Evolutionary conservation across 1,284 basidiomycete species (phyloP).

Genomic region (Ustilago loliicola): DNA sequence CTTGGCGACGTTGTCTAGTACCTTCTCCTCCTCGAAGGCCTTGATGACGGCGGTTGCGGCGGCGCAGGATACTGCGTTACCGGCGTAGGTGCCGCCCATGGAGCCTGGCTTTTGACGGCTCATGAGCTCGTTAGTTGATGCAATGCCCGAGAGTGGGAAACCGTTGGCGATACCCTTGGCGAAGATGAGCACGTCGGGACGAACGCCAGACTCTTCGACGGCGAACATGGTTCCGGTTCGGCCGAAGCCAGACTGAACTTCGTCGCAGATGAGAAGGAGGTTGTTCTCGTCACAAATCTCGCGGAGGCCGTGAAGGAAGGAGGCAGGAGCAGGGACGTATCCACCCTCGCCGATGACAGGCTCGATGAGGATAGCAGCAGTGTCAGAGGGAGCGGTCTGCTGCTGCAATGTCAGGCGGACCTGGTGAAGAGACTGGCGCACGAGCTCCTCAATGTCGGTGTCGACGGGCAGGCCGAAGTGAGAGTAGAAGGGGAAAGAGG

Average conservation of each 20-base stretch:
- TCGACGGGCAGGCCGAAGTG: conserved; percentile 79
- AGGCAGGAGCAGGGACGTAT: conserved; percentile 87
- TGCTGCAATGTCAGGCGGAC: conserved; percentile 86
- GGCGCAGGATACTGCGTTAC: conserved; percentile 66
- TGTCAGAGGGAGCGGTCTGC: conserved; percentile 85
- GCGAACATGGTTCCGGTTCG: conserved; percentile 73
- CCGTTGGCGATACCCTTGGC: conserved; percentile 96
- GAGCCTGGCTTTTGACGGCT: conserved; percentile 83
- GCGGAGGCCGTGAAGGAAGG: conserved; percentile 84
- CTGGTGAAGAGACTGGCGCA: conserved; percentile 81
- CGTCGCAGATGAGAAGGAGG: conserved; percentile 94
- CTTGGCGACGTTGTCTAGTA: conserved; percentile 65
- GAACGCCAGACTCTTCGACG: conserved; percentile 82
- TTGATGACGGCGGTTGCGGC: conserved; percentile 62
- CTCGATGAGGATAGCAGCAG: conserved; percentile 91
- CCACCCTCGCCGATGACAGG: conserved; percentile 92
- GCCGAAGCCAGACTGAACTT: conserved; percentile 83
- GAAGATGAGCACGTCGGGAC: conserved; percentile 87
- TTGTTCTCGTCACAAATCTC: conserved; percentile 87
- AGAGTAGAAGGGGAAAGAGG: conserved; percentile 94
- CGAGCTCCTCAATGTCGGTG: conserved; percentile 79
- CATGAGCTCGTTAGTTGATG: conserved; percentile 84
- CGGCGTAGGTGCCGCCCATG: conserved; percentile 75
- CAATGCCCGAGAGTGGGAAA: conserved; percentile 89
- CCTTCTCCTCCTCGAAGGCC: conserved; percentile 60